A percentile compares a stretch with the other conserved stretches of the same genome.
Conservation (phyloP, 495 filamentous ascomycete species). For the Aspergillus panamensis region DNA sequence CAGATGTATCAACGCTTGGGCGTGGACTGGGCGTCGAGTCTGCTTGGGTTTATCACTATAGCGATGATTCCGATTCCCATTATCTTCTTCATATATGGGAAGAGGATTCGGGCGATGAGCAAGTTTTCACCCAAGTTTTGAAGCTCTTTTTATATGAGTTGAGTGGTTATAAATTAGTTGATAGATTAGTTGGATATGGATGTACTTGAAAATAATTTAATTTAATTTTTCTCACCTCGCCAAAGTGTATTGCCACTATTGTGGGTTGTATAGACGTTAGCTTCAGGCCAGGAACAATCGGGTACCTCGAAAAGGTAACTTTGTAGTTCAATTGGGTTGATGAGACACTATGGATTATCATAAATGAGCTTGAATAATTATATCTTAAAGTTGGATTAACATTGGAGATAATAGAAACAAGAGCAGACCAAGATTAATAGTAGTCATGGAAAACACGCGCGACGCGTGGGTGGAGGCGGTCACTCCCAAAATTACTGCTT, state of each 20-base stretch:
- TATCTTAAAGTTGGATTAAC: background rate
- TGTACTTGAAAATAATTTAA: too few relatives aligned
- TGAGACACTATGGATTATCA: too few relatives aligned
- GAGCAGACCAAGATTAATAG: background rate
- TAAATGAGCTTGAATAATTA: too few relatives aligned
- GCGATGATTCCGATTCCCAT: conserved; percentile 67
- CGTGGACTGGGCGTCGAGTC: conserved; percentile 60
- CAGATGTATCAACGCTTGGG: conserved; percentile 62
- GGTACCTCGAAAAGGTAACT: too few relatives aligned
- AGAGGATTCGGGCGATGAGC: conserved; percentile 55
- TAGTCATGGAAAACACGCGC: conserved; percentile 13
- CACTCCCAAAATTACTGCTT: background rate
- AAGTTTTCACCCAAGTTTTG: conserved; percentile 46
- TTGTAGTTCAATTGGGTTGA: too few relatives aligned
- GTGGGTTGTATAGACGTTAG: too few relatives aligned
- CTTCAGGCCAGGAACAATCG: too few relatives aligned
- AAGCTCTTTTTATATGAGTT: background rate
- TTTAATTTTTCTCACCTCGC: too few relatives aligned
- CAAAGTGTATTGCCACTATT: too few relatives aligned
- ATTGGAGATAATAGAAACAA: background rate
- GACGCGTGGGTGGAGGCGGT: conserved; percentile 26
- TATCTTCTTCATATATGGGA: conserved; percentile 67
- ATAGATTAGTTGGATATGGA: too few relatives aligned
- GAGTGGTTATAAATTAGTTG: too few relatives aligned
- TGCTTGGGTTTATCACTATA: conserved; percentile 61